Percentiles rank a stretch among this genome's conserved stretches.
These are phyloP conservation scores for Globisporangium nagaii DNA, from an alignment of 352 stramenopile species.

Conservation along the genomic window DNA sequence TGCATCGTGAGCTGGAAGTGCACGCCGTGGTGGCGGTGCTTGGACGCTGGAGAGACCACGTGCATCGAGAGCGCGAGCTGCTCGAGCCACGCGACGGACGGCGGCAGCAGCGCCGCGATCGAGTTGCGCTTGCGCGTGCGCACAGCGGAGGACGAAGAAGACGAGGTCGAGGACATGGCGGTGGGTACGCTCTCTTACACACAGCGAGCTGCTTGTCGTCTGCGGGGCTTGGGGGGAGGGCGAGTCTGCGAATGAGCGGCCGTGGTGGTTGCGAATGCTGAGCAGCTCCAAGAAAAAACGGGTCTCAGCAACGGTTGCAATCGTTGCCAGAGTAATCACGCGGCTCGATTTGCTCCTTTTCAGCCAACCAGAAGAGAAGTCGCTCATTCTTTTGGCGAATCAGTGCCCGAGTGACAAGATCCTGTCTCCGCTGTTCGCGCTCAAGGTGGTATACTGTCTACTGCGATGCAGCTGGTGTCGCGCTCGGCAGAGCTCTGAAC, in stretches of 20 bases:
- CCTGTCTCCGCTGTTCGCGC: no score
- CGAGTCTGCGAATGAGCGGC: neutral
- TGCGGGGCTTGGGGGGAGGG: neutral
- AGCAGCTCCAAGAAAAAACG: neutral
- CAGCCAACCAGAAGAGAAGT: no score
- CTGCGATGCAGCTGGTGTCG: no score
- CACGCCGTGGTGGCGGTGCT: neutral
- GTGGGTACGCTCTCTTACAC: no score
- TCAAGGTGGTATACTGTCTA: neutral
- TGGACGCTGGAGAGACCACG: neutral
- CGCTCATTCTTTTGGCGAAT: no score
- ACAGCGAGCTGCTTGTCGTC: neutral
- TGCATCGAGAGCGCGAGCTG: neutral
- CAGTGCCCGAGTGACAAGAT: no score
- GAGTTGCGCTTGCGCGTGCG: constrained; percentile 7
- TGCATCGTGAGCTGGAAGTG: constrained; percentile 2
- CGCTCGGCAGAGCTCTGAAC: no score
- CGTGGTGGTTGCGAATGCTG: neutral
- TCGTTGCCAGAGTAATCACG: neutral
- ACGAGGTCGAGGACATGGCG: neutral
- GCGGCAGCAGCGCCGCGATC: neutral
- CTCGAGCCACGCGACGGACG: constrained; percentile 6
- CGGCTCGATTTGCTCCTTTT: no score
- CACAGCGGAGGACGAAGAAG: neutral
- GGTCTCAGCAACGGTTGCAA: neutral